Evolutionary conservation across 176 grass and related monocot species (phyloP), one percentile per base, ranked within the genome.

Genomic region (Musa schizocarpa): DNA sequence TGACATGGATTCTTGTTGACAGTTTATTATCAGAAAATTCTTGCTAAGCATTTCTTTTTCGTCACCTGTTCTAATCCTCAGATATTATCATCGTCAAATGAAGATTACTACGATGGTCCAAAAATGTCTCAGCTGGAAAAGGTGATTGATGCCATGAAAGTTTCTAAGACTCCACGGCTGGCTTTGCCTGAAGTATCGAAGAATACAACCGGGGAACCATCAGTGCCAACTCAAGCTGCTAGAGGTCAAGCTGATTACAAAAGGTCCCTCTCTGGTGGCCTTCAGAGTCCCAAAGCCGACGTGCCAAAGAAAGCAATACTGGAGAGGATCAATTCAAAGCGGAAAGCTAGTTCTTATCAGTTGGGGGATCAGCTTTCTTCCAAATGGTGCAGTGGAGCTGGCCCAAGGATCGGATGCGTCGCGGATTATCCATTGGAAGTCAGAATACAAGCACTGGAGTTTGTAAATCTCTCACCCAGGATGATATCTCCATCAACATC

Each of bases 371-470:
- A 82, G 65, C 62, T 99, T 17, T 99, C 96, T 21, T 58, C 83
- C 66, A 94, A 94, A 73, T 99, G 96, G 96, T 92, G 81, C 77
- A 99, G 80, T 9, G 91, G 96, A 76, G 77, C 55, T 43, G 96
- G 96, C 78, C 96, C 96, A 9, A 92, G 96, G 69, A 99, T 99
- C 51, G 96, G 90, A 68, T 99, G 96, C 22, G 86, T 94, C 21
- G 86, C 82, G n/a, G 96, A 99, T 65, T 95, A 89, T 54, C 95
- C 90, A 24, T 50, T 86, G 68, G 78, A 94, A 82, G 84, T 99
- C 59, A 87, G 90, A 69, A 67, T 75, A n/a, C 88, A 89, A 67
- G 95, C 90, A 8, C 76, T 99, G 16, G 86, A 99, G 86, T 94
- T 94, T 69, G 85, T 93, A 19, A 59, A 84, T 52, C 88, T 99